Conservation (phyloP, 495 filamentous ascomycete species). For the Podospora pseudopauciseta region DNA sequence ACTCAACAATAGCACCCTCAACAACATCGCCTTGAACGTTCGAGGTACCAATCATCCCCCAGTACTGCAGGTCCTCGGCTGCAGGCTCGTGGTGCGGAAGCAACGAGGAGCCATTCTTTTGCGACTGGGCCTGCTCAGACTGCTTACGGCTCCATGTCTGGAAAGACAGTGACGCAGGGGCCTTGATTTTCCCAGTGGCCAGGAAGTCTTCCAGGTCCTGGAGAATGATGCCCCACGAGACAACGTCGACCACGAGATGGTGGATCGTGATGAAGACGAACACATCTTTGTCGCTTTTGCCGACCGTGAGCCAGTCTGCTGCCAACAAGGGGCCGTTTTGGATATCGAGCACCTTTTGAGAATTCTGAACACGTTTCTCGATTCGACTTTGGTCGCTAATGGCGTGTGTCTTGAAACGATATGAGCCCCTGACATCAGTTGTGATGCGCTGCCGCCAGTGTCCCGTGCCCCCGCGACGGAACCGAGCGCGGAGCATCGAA, state of each 20-base stretch:
- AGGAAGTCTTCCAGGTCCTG: constrained; percentile 58
- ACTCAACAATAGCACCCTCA: constrained; percentile 39
- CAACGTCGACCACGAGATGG: constrained; percentile 60
- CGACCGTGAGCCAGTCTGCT: constrained; percentile 23
- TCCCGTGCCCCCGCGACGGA: constrained; percentile 30
- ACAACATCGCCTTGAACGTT: constrained; percentile 52
- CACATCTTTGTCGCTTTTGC: constrained; percentile 18
- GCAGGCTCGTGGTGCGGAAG: constrained; percentile 26
- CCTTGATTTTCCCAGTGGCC: constrained; percentile 23
- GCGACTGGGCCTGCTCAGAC: constrained; percentile 17
- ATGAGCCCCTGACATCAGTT: constrained; percentile 19
- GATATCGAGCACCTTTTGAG: constrained; percentile 34
- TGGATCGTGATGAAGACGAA: constrained; percentile 54
- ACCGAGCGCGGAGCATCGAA: constrained; percentile 61
- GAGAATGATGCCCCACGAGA: constrained; percentile 60
- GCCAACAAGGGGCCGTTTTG: constrained; percentile 36
- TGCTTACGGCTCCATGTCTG: constrained; percentile 24
- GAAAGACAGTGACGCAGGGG: constrained; percentile 20
- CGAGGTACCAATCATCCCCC: constrained; percentile 42
- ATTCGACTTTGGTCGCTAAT: constrained; percentile 14
- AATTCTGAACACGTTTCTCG: constrained; percentile 25
- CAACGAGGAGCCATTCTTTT: constrained; percentile 17
- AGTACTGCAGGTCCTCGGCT: constrained; percentile 42
- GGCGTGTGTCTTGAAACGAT: constrained; percentile 25
- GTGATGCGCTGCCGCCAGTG: constrained; percentile 34